These are phyloP conservation scores for Gaeumannomyces sp. DNA, from an alignment of 2,329 filamentous ascomycete genomes.

Conservation along the genomic window DNA sequence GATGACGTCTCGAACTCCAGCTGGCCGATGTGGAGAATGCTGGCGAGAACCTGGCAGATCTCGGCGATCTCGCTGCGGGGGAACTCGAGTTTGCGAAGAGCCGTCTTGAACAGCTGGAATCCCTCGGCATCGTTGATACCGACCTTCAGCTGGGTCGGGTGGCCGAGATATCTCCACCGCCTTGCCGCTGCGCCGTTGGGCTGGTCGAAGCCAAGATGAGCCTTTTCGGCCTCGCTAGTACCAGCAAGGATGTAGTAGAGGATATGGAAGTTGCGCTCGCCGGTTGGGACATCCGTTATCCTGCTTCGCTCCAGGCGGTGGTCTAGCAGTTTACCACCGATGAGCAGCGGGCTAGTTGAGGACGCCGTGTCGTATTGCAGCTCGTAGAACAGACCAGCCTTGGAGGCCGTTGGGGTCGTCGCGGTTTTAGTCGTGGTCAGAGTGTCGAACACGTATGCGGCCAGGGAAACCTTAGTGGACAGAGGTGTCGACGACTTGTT, in stretches of 20 bases:
- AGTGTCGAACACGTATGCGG: conserved; percentile 91
- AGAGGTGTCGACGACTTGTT: conserved; percentile 88
- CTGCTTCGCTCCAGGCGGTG: conserved; percentile 89
- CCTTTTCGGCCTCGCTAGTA: conserved; percentile 83
- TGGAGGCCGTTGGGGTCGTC: conserved; percentile 91
- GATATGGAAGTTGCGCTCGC: conserved; percentile 93
- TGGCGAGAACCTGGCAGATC: conserved; percentile 89
- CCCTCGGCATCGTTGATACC: conserved; percentile 94
- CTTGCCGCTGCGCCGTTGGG: conserved; percentile 49
- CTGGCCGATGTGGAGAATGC: conserved; percentile 95
- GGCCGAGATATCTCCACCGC: conserved; percentile 92
- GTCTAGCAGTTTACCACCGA: conserved; percentile 91
- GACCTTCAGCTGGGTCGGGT: conserved; percentile 93
- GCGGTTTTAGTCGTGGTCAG: conserved; percentile 96
- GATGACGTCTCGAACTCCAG: conserved; percentile 84
- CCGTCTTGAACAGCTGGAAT: conserved; percentile 96
- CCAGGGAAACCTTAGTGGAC: conserved; percentile 87
- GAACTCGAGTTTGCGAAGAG: conserved; percentile 88
- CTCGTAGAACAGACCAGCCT: conserved; percentile 91
- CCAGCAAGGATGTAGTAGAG: conserved; percentile 93
- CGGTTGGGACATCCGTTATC: conserved; percentile 86
- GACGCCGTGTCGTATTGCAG: conserved; percentile 92
- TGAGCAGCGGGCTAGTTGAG: conserved; percentile 75
- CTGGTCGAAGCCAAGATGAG: conserved; percentile 64
- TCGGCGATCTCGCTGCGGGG: conserved; percentile 90